Evolutionary conservation across 2,329 filamentous ascomycete species (phyloP), one percentile per base, ranked within the genome.

Genomic region (Trichocomaceae sp.): DNA sequence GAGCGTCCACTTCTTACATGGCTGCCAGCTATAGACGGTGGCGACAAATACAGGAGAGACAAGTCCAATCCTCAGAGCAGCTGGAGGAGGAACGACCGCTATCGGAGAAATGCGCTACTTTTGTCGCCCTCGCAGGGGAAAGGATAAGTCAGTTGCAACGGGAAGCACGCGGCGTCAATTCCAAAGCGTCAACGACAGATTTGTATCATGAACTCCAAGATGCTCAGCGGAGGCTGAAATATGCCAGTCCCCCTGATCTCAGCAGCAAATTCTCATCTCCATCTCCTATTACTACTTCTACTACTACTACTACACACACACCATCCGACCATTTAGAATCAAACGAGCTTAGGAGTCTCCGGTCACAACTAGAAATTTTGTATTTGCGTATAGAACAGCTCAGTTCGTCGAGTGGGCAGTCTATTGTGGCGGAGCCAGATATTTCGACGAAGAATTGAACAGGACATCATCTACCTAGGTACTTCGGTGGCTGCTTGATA

Each of bases 71-170:
- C 61, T 20, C 60, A 58, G 20, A 47, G 54, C n/a, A 50, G 63
- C 26, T 60, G 26, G 5, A 29, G 23, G 23, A 26, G 26, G 26
- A 29, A 29, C 26, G 26, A 59, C 9, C 63, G 7, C 39, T 62
- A n/a, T 67, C 63, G 56, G 65, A 71, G 53, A 70, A 68, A 50
- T 69, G 63, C 45, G 62, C 66, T 26, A 58, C 61, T 17, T 74
- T 73, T 57, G 68, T 62, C 33, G 61, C 63, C 52, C 57, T 61
- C 5, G 60, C 69, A 23, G 62, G 63, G 23, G 61, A 66, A 19
- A 57, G 63, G 8, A 59, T 73, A 23, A 63, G 61, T 29, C 48
- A 60, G 22, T 52, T 65, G 6, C 49, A 47, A 44, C 44, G 47
- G 13, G 49, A 29, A 8, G n/a, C 39, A 35, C 37, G 26, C 26